phyloP scores from a whole-genome alignment of 2,329 filamentous ascomycete species.

The Fusarium beomiforme region DNA sequence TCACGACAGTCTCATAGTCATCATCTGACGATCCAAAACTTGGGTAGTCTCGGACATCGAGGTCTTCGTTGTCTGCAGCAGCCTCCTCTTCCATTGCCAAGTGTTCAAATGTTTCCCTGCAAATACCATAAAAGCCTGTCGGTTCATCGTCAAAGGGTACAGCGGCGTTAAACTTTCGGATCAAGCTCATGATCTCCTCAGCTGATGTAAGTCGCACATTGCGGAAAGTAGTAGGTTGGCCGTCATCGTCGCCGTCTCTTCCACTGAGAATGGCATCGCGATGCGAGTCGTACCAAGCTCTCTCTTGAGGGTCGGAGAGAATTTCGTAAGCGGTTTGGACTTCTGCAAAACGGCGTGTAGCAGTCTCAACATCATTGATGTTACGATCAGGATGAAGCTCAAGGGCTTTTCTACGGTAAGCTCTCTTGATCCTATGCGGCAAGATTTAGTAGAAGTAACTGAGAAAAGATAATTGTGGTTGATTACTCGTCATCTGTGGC shows the following conservation, averaged over 20 bases:
- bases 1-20: conserved; percentile 78
- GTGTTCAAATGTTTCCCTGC: conserved; percentile 80
- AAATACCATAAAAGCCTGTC: conserved; percentile 84
- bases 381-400: conserved; percentile 97
- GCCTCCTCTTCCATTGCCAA: conserved; percentile 82
- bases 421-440: conserved; percentile 80
- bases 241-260: conserved; percentile 58
- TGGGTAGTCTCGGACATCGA: conserved; percentile 75
- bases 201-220: conserved; percentile 81
- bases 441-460: neutral
- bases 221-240: conserved; percentile 68
- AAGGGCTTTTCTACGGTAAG: conserved; percentile 89
- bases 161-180: conserved; percentile 81
- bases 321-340: conserved; percentile 94
- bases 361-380: conserved; percentile 82
- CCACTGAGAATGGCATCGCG: conserved; percentile 83
- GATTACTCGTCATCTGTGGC: conserved; percentile 82
- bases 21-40: conserved; percentile 83
- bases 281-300: conserved; percentile 98
- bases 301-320: conserved; percentile 94
- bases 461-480: conserved; percentile 37
- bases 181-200: conserved; percentile 80
- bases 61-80: conserved; percentile 74
- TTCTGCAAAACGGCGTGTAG: conserved; percentile 89
- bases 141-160: conserved; percentile 84